phyloP scores from a whole-genome alignment of 306 rosid species.

The Boehmeria nivea region DNA sequence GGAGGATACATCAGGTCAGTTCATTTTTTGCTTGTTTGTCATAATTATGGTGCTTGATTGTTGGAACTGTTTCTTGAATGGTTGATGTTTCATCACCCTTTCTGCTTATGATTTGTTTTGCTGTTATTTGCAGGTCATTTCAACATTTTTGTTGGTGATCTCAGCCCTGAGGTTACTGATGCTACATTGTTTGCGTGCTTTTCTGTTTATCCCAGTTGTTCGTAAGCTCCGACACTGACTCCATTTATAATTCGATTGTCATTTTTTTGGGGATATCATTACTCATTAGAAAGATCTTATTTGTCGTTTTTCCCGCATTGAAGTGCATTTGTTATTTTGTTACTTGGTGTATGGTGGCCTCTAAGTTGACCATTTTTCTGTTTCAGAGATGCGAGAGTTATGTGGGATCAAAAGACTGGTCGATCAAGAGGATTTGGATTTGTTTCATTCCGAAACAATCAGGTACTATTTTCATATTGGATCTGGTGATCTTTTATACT shows the following conservation, averaged over 20 bases:
- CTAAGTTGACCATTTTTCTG: slow-evolving; percentile 16
- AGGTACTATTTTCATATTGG: slow-evolving; percentile 35
- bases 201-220: slow-evolving; percentile 88
- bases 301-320: background rate
- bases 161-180: slow-evolving; percentile 98
- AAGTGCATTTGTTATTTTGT: background rate
- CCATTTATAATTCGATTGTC: background rate
- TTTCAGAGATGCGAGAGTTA: slow-evolving; percentile 92
- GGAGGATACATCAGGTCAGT: slow-evolving; percentile 94
- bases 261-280: background rate
- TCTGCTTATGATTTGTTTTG: slow-evolving; percentile 10
- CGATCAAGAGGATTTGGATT: slow-evolving; percentile 98
- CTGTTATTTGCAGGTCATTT: slow-evolving; percentile 65
- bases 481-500: background rate
- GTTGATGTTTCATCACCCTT: slow-evolving; percentile 8
- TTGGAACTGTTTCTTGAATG: slow-evolving; percentile 4
- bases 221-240: slow-evolving; percentile 62
- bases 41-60: background rate
- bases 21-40: slow-evolving; percentile 28
- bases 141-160: slow-evolving; percentile 98
- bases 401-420: slow-evolving; percentile 99
- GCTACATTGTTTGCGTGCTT: slow-evolving; percentile 93
- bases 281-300: no score
- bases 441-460: slow-evolving; percentile 89
- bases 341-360: background rate